A percentile compares a stretch with the other conserved stretches of the same genome.
Conservation (phyloP, 108 stramenopile species). For the Parmales sp. region DNA sequence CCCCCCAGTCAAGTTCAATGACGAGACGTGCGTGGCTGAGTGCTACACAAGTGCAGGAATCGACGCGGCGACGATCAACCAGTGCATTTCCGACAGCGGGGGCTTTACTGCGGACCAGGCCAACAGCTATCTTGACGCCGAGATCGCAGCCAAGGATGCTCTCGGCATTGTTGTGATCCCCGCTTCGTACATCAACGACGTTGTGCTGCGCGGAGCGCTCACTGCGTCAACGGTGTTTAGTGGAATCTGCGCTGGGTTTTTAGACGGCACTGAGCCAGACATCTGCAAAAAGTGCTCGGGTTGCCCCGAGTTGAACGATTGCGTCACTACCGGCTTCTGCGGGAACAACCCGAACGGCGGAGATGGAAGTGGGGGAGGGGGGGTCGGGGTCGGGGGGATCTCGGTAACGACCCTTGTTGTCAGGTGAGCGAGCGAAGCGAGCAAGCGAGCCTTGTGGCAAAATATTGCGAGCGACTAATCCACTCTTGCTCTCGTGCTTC, state of each 20-base stretch:
- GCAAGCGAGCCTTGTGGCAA: too few species aligned
- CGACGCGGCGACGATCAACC: conserved; percentile 43
- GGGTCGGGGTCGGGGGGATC: not conserved
- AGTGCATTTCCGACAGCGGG: conserved; percentile 76
- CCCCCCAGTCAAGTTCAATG: conserved; percentile 51
- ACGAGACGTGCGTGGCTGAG: conserved; percentile 54
- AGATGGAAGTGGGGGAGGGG: not conserved
- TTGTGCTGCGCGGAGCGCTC: conserved; percentile 68
- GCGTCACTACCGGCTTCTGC: conserved; percentile 28
- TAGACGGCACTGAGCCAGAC: conserved; percentile 55
- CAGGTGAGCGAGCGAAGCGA: not conserved
- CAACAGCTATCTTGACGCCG: conserved; percentile 61
- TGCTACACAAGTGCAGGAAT: conserved; percentile 60
- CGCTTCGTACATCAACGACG: conserved; percentile 72
- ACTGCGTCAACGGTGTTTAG: conserved; percentile 56
- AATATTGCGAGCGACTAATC: too few species aligned
- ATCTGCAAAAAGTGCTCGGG: conserved; percentile 50
- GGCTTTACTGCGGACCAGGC: conserved; percentile 37
- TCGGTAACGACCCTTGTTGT: not conserved
- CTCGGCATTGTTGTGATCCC: conserved; percentile 69
- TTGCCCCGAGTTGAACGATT: conserved; percentile 28
- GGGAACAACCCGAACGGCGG: too few species aligned
- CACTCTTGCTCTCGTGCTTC: too few species aligned
- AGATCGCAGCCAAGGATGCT: conserved; percentile 38
- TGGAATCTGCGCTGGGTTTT: conserved; percentile 81